Evolutionary conservation across 1,284 basidiomycete genomes (phyloP).

Genomic region (Fomitopsis betulina): DNA sequence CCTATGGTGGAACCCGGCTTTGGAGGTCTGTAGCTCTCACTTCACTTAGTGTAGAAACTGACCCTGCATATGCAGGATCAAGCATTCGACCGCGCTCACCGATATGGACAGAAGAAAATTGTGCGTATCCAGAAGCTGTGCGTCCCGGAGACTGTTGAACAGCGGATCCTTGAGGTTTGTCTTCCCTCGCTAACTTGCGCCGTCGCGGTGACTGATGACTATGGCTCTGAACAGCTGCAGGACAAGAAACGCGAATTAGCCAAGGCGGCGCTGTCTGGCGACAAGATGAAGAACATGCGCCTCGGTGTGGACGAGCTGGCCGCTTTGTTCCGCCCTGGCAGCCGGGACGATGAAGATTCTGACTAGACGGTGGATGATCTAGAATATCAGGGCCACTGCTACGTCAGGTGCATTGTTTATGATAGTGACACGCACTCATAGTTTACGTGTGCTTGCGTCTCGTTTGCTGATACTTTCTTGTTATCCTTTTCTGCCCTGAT

Average conservation of each 20-base stretch:
- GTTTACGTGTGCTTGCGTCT: too few species aligned
- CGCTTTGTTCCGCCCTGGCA: conserved; percentile 64
- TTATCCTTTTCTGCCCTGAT: too few species aligned
- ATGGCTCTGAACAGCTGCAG: conserved; percentile 53
- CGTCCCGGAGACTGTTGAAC: conserved; percentile 86
- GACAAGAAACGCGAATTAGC: conserved; percentile 85
- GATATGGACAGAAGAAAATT: conserved; percentile 72
- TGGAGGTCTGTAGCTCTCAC: conserved; percentile 50
- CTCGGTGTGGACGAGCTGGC: conserved; percentile 84
- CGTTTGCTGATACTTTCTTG: too few species aligned
- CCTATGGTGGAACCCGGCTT: conserved; percentile 93
- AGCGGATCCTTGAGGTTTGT: conserved; percentile 70
- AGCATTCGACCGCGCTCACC: conserved; percentile 62
- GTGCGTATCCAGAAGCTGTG: conserved; percentile 95
- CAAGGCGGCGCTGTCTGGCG: conserved; percentile 82
- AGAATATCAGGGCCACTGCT: too few species aligned
- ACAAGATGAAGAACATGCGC: conserved; percentile 81
- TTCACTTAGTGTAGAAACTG: too few species aligned
- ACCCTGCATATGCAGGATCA: conserved; percentile 54
- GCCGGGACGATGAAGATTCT: conserved; percentile 48
- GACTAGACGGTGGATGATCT: not conserved
- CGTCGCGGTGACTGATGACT: not conserved
- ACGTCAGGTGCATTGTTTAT: too few species aligned
- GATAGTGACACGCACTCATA: too few species aligned
- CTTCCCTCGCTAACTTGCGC: not conserved